Evolutionary conservation across 257 asterid genomes (phyloP), one percentile per base, ranked within the genome.

Genomic region (Solanum chmielewskii): DNA sequence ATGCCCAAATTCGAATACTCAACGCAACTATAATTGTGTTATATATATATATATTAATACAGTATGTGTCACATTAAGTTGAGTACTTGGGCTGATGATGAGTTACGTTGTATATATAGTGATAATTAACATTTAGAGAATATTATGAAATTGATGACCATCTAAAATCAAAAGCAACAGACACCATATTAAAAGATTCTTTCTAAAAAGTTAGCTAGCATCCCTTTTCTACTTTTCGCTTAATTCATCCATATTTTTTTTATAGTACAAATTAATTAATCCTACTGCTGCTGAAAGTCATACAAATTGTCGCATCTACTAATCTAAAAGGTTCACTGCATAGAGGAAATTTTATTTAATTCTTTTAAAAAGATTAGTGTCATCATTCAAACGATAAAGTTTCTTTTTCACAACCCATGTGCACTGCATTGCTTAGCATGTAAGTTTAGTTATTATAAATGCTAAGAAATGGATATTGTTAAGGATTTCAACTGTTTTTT

Each of bases 351-450:
- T 45, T 47, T 16, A 6, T 18, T 80, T 29, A 9, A 9, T 18
- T 45, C 31, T 16, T 29, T 18, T 3, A 16, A 78, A 80, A 85
- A 70, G 84, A 88, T 66, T 73, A 73, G 73, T 83, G 83, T 88
- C 91, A 89, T 60, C 70, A 85, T 77, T 86, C 81, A 87, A 86
- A 68, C 12, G 7, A 31, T 20, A 31, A 62, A 31, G 70, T 29
- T 20, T 73, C 23, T 88, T 62, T 16, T 44, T 47, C 27, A 31
- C 89, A 59, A 59, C 80, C 71, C 92, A 92, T 89, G 95, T 90
- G 94, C 89, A 85, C 35, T 90, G 92, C 92, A 49, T 93, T 93
- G 56, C 95, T 93, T 93, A 90, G 89, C 91, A 27, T 90, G 84
- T 88, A 94, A 93, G 96, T 37, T 37, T 37, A 35, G 39, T 88